Evolutionary conservation across 768 basidiomycete genomes (phyloP), one percentile per base, ranked within the genome.

Genomic region (Phaffia tasmanica): DNA sequence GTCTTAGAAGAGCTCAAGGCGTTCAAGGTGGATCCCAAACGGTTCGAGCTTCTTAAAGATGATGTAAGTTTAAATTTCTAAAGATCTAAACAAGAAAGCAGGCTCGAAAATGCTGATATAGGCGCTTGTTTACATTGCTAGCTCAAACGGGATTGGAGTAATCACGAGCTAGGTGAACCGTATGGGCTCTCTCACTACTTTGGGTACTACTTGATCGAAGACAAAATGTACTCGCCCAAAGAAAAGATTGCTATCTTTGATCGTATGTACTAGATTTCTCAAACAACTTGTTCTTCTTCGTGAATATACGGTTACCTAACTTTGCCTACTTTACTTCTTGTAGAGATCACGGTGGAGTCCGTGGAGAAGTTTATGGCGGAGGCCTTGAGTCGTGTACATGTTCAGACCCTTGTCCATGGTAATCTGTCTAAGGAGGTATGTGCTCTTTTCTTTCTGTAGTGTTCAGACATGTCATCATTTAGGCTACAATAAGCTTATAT

Each of bases 111-210:
- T 27, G 46, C 21, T 15, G n/a, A 23, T 35, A 42, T 48, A 49
- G 47, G n/a, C 18, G 15, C 6, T 62, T 35, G 21, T 25, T 2
- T 29, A 21, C 19, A 8, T 30, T n/a, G 56, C 5, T 64, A 93
- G 89, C 79, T 85, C 50, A 82, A 84, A 76, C 82, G 85, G 68
- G 83, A 85, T 63, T 89, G 86, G 83, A 82, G 85, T 69, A 99
- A 97, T 76, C 89, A 91, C 76, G 85, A 84, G 77, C 81, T 97
- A 65, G 84, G 83, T 8, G 87, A 91, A 76, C 87, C 89, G 1
- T 89, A 88, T 76, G 79, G 81, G 9, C 79, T 92, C 27, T 86
- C 88, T 9, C 85, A 87, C 70, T 87, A 87, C 73, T 91, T 85
- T 73, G 79, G 80, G 9, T 81, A 83, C 21, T 85, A 91, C 75